Evolutionary conservation across 495 filamentous ascomycete genomes (phyloP).

Genomic region (Talaromyces stipitatus): DNA sequence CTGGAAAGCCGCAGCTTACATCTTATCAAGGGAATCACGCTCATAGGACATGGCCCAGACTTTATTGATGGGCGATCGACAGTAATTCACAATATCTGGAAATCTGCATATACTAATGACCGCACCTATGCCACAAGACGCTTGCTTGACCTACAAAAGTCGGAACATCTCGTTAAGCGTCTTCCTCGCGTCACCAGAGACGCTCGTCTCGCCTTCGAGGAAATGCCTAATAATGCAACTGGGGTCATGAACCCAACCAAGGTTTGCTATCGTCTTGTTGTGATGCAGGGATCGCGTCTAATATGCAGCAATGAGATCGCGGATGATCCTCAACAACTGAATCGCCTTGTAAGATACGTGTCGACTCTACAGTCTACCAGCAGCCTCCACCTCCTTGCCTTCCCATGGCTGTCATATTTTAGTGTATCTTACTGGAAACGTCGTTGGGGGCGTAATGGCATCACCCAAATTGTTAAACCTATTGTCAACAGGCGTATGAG

Average conservation of each 20-base stretch:
- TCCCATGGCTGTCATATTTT: conserved; percentile 34
- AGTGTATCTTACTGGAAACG: conserved; percentile 21
- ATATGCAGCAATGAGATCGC: conserved; percentile 27
- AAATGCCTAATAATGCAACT: conserved; percentile 12
- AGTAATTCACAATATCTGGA: not conserved
- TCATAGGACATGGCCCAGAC: conserved; percentile 1
- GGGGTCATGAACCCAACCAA: conserved; percentile 28
- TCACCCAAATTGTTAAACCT: conserved; percentile 31
- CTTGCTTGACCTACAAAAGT: conserved; percentile 14
- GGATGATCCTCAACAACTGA: conserved; percentile 22
- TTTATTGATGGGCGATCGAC: conserved; percentile 1
- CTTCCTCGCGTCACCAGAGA: conserved; percentile 23
- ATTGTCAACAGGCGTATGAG: conserved; percentile 30
- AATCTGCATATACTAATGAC: not conserved
- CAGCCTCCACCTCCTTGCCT: conserved; percentile 22
- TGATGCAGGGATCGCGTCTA: not conserved
- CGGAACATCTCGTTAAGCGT: conserved; percentile 21
- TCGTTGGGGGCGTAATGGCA: conserved; percentile 4
- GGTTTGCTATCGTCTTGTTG: not conserved
- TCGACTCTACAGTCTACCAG: conserved; percentile 20
- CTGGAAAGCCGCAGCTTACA: conserved; percentile 33
- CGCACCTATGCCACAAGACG: not conserved
- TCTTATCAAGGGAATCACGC: conserved; percentile 27
- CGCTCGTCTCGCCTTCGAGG: conserved; percentile 17
- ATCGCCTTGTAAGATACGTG: conserved; percentile 23